Conservation (phyloP, 108 stramenopile species). For the Cylindrotheca closterium region DNA sequence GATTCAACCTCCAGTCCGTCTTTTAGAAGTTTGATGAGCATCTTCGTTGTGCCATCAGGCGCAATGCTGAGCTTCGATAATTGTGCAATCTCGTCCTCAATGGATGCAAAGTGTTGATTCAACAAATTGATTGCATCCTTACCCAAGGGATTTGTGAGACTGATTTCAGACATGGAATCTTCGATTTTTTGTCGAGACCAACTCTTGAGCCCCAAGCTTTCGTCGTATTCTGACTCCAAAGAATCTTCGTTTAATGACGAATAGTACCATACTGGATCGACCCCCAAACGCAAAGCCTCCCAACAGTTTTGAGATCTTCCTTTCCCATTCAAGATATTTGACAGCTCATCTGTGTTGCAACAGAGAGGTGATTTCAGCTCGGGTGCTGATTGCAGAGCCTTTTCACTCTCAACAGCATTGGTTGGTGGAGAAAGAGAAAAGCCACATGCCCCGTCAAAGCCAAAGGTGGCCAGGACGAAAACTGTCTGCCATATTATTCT, state of each 20-base stretch:
- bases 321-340: conserved; percentile 39
- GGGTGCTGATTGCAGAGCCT: background rate
- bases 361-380: conserved; percentile 27
- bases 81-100: conserved; percentile 24
- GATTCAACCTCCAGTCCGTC: conserved; percentile 50
- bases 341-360: conserved; percentile 42
- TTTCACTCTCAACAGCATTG: no score
- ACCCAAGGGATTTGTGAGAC: conserved; percentile 10
- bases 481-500: no score
- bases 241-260: conserved; percentile 6
- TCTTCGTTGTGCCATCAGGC: conserved; percentile 66
- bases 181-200: conserved; percentile 19
- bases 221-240: conserved; percentile 17
- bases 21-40: conserved; percentile 34
- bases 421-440: background rate
- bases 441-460: no score
- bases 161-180: conserved; percentile 1
- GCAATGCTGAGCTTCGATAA: conserved; percentile 20
- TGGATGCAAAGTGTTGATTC: conserved; percentile 1
- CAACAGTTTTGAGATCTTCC: conserved; percentile 52
- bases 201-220: conserved; percentile 6
- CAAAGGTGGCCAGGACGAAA: no score
- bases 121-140: conserved; percentile 5
- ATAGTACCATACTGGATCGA: conserved; percentile 62
- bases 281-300: conserved; percentile 49